Conservation (phyloP, 78 protist species). For the slime mould (Dictyostelium discoideum) region dicty_2.7 NC_007090.3:1030001-1030500, state of each 20-base stretch:
- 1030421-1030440: neutral
- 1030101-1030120: neutral
- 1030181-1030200: conserved; percentile 13
- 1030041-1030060: neutral
- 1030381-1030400: neutral
- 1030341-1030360: neutral
- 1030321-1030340: neutral
- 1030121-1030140: neutral
- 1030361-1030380: conserved; percentile 16
- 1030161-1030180: neutral
- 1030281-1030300: neutral
- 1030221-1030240: neutral
- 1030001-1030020: neutral
- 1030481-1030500: neutral
- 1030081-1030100: neutral
- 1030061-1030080: conserved; percentile 9
- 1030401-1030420: neutral
- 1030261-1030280: neutral
- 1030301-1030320: neutral
- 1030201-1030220: conserved; percentile 9
- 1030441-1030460: too few relatives aligned
- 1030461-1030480: neutral
- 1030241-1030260: neutral
- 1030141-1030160: neutral
- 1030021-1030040: too few relatives aligned